Evolutionary conservation across 2,329 filamentous ascomycete species (phyloP).

Genomic region (Dactylellina sp.): DNA sequence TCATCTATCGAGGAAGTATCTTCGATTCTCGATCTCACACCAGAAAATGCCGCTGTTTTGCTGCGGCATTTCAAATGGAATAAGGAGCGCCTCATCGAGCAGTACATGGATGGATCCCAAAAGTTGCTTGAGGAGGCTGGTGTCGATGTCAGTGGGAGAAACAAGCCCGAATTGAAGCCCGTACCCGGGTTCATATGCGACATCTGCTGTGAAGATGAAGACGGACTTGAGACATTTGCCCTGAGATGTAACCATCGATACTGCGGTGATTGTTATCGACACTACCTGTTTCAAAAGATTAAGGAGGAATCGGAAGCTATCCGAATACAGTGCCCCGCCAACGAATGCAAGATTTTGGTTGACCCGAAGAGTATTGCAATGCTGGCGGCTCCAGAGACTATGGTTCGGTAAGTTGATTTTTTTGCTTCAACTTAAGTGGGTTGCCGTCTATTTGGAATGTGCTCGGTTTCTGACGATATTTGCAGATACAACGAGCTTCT

Average conservation of each 20-base stretch:
- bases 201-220: constrained; percentile 92
- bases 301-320: constrained; percentile 94
- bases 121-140: constrained; percentile 86
- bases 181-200: constrained; percentile 87
- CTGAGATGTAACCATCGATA: constrained; percentile 96
- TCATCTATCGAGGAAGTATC: constrained; percentile 89
- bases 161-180: constrained; percentile 72
- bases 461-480: constrained; percentile 8
- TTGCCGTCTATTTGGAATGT: too few species aligned
- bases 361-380: constrained; percentile 88
- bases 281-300: constrained; percentile 93
- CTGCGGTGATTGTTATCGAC: constrained; percentile 89
- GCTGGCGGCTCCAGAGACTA: constrained; percentile 64
- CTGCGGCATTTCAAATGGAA: constrained; percentile 94
- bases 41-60: constrained; percentile 90
- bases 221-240: constrained; percentile 82
- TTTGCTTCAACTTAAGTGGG: too few species aligned
- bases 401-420: constrained; percentile 31
- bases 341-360: constrained; percentile 87
- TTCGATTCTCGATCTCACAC: constrained; percentile 86
- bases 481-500: constrained; percentile 85
- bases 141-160: constrained; percentile 74
- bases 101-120: constrained; percentile 90
- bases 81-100: constrained; percentile 91
- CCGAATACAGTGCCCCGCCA: constrained; percentile 90